Conservation (phyloP, 169 alveolate species). For the Plasmodium billcollinsi region DNA sequence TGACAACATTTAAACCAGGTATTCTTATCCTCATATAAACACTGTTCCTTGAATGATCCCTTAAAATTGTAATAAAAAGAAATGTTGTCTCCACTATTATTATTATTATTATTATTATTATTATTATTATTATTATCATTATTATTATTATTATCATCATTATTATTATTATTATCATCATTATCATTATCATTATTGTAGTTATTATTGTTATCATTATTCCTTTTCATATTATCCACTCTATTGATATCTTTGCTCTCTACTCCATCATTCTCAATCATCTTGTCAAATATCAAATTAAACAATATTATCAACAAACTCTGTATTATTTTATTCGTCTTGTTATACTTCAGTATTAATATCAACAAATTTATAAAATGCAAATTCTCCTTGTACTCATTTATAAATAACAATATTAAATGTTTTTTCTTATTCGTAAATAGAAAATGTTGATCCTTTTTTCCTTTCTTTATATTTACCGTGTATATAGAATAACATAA, state of each 20-base stretch:
- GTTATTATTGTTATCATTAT: too few relatives aligned
- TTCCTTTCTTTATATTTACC: slow-evolving; percentile 52
- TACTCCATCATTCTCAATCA: neutral
- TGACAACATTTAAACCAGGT: slow-evolving; percentile 63
- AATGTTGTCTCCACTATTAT: neutral
- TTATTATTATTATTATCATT: neutral
- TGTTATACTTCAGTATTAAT: slow-evolving; percentile 48
- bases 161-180: too few relatives aligned
- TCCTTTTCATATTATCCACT: neutral
- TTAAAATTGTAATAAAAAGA: neutral
- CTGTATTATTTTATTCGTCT: slow-evolving; percentile 59
- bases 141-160: neutral
- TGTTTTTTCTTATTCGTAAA: slow-evolving; percentile 66
- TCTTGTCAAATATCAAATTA: slow-evolving; percentile 50
- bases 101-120: neutral
- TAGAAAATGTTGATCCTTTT: slow-evolving; percentile 42
- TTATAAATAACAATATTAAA: slow-evolving; percentile 46
- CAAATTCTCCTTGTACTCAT: slow-evolving; percentile 53
- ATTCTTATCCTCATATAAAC: slow-evolving; percentile 24
- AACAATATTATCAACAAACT: slow-evolving; percentile 35
- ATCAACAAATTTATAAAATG: slow-evolving; percentile 48
- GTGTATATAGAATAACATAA: slow-evolving; percentile 43
- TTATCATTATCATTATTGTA: too few relatives aligned
- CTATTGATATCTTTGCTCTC: neutral
- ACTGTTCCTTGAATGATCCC: neutral